Conservation (phyloP, 805 yeast species). For the Wickerhamiella australiensis region DNA sequence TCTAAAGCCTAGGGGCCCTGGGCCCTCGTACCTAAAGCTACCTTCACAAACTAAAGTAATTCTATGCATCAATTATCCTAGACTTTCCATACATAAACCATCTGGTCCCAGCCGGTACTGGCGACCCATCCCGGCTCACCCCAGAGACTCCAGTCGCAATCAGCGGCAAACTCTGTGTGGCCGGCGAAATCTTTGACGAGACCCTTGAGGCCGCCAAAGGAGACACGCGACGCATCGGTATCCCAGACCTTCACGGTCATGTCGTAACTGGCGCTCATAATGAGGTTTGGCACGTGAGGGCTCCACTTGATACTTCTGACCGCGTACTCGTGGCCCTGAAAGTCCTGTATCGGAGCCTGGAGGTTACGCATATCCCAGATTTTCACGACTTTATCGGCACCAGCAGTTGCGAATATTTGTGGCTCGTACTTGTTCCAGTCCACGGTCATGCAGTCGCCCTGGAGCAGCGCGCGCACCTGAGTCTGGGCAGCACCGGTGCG, state of each 20-base stretch:
- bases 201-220: slow-evolving; percentile 29
- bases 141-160: slow-evolving; percentile 93
- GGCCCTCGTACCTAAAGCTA: too few relatives aligned
- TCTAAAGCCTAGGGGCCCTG: too few relatives aligned
- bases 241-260: slow-evolving; percentile 86
- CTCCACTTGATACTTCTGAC: slow-evolving; percentile 77
- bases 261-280: slow-evolving; percentile 75
- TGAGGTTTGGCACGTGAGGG: slow-evolving; percentile 63
- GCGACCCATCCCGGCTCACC: slow-evolving; percentile 94
- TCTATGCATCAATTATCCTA: neutral
- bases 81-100: slow-evolving; percentile 74
- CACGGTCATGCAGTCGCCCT: slow-evolving; percentile 64
- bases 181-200: slow-evolving; percentile 45
- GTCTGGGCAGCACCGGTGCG: slow-evolving; percentile 36
- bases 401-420: slow-evolving; percentile 70
- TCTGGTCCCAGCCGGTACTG: slow-evolving; percentile 93
- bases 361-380: slow-evolving; percentile 83
- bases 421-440: slow-evolving; percentile 89
- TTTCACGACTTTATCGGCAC: slow-evolving; percentile 77
- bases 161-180: slow-evolving; percentile 84
- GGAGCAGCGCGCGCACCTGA: slow-evolving; percentile 61
- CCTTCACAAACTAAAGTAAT: too few relatives aligned
- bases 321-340: slow-evolving; percentile 82
- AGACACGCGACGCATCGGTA: slow-evolving; percentile 39
- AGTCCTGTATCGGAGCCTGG: slow-evolving; percentile 56